Conservation (phyloP, 1,284 basidiomycete genomes). For the Mrakiaceae sp. region DNA sequence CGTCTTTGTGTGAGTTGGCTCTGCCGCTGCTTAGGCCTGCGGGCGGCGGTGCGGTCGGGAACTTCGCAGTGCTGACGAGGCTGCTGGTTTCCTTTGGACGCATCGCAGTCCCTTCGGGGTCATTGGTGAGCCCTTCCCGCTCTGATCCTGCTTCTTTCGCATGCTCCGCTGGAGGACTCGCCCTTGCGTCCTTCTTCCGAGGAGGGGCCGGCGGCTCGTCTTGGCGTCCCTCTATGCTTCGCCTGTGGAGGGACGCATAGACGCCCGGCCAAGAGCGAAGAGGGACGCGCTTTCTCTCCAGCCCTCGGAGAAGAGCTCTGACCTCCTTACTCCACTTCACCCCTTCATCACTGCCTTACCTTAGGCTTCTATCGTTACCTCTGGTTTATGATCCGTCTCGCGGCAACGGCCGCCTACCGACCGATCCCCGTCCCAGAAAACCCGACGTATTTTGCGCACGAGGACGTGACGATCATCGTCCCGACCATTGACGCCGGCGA, state of each 20-base stretch:
- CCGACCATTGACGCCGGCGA: conserved; percentile 89
- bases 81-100: neutral
- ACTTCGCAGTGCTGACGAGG: too few relatives aligned
- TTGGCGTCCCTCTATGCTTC: conserved; percentile 14
- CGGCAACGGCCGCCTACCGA: conserved; percentile 61
- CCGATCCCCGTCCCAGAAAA: conserved; percentile 76
- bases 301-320: neutral
- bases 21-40: neutral
- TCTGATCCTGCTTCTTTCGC: neutral
- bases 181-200: conserved; percentile 12
- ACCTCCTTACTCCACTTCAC: neutral
- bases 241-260: conserved; percentile 11
- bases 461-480: conserved; percentile 89
- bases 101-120: neutral
- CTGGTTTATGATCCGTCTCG: conserved; percentile 73
- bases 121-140: neutral
- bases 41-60: too few relatives aligned
- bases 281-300: neutral
- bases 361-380: conserved; percentile 73
- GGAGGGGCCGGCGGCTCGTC: too few relatives aligned
- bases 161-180: too few relatives aligned
- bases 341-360: neutral
- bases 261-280: neutral
- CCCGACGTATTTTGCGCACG: conserved; percentile 73
- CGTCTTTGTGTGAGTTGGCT: conserved; percentile 47